phyloP scores from a whole-genome alignment of 345 rosid species.

The Brassica juncea region DNA sequence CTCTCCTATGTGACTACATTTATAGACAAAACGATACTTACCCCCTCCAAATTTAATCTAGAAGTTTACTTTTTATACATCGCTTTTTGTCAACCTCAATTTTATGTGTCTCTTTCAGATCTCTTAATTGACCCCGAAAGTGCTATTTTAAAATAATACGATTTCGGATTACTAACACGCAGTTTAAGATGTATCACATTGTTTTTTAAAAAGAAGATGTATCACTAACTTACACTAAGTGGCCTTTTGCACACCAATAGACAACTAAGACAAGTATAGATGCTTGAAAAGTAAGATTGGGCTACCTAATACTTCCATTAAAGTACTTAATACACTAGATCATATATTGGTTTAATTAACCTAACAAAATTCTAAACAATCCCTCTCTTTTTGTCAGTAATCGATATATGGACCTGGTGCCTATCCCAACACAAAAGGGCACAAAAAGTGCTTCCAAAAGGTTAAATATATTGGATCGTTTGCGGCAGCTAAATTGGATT shows the following conservation, averaged over 20 bases:
- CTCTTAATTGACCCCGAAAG: conserved; percentile 21
- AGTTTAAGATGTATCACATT: too few species aligned
- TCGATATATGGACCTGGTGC: conserved; percentile 27
- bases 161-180: neutral
- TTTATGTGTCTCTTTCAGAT: conserved; percentile 11
- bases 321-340: conserved; percentile 23
- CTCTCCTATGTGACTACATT: too few species aligned
- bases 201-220: too few species aligned
- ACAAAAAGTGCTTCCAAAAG: conserved; percentile 20
- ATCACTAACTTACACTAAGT: conserved; percentile 21
- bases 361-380: neutral
- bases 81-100: neutral
- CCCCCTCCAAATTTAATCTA: too few species aligned
- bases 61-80: neutral
- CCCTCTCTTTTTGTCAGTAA: conserved; percentile 19
- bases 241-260: conserved; percentile 31
- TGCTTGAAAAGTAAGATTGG: conserved; percentile 32
- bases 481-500: conserved; percentile 39
- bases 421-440: conserved; percentile 35
- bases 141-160: conserved; percentile 1
- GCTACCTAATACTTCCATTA: conserved; percentile 36
- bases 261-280: conserved; percentile 1
- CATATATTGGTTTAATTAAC: conserved; percentile 5
- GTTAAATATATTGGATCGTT: conserved; percentile 12
- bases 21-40: too few species aligned